Evolutionary conservation across 106 monocot genomes (phyloP).

Genomic region (Dioscorea dumetorum): DNA sequence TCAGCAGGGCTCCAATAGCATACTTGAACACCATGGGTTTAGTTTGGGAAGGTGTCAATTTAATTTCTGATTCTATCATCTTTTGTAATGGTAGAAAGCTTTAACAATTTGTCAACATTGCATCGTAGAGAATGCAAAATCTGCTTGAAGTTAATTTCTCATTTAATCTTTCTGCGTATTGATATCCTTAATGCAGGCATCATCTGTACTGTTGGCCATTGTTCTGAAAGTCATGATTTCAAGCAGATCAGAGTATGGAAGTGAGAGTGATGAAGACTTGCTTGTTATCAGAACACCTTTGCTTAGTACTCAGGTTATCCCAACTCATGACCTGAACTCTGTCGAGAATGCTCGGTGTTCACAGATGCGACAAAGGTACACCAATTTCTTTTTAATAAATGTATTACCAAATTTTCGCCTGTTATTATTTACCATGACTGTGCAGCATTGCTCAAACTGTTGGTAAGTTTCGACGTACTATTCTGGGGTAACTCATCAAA

Average conservation of each 20-base stretch:
- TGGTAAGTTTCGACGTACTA: no score
- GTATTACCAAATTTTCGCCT: no score
- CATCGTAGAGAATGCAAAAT: no score
- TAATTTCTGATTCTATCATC: not conserved
- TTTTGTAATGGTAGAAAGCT: no score
- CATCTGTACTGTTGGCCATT: constrained; percentile 41
- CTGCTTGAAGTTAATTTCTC: no score
- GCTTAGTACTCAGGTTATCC: constrained; percentile 21
- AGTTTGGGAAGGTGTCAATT: not conserved
- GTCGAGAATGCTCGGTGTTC: constrained; percentile 22
- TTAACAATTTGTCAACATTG: no score
- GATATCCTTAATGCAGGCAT: constrained; percentile 17
- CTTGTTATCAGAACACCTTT: constrained; percentile 36
- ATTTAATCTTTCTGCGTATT: not conserved
- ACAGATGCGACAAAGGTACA: constrained; percentile 33
- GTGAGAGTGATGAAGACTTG: constrained; percentile 53
- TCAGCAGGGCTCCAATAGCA: no score
- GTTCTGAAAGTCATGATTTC: constrained; percentile 31
- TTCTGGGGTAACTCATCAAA: no score
- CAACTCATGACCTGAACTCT: constrained; percentile 13
- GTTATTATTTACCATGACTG: no score
- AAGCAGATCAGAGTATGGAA: constrained; percentile 20
- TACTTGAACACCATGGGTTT: no score
- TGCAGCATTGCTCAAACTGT: no score
- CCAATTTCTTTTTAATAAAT: no score